Conservation (phyloP, 345 rosid genomes). For the Theobroma cacao region DNA sequence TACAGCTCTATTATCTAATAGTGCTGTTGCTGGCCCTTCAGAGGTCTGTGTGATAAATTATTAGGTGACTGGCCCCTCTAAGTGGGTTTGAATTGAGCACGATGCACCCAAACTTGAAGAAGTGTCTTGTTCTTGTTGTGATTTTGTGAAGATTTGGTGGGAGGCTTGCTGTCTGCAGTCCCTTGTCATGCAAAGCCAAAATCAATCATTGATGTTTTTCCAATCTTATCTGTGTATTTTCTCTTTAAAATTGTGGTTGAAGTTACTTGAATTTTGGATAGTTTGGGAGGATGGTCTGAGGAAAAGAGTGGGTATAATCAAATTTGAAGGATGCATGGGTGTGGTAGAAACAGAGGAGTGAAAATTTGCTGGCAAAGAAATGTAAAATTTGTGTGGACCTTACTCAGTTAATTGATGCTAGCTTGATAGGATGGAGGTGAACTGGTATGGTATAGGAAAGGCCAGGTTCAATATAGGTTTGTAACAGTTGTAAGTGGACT, state of each 20-base stretch:
- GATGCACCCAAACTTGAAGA: not conserved
- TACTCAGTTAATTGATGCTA: not conserved
- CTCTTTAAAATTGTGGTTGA: not conserved
- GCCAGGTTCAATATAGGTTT: not conserved
- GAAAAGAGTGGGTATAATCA: not conserved
- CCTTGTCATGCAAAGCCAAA: not conserved
- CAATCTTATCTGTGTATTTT: not conserved
- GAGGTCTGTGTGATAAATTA: not conserved
- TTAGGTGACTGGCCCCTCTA: not conserved
- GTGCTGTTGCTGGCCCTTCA: not conserved
- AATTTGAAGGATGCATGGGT: not conserved
- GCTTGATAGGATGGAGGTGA: not conserved
- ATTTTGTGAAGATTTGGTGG: not conserved
- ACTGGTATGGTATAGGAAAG: not conserved
- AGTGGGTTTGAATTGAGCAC: not conserved
- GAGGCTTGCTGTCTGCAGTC: not conserved
- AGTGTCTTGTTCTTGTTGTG: not conserved
- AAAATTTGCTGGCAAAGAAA: not conserved
- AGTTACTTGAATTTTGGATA: not conserved
- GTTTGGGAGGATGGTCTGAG: not conserved
- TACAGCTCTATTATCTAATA: not conserved
- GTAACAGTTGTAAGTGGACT: not conserved
- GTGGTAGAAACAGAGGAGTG: not conserved
- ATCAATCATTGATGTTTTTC: not conserved
- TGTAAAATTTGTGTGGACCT: not conserved